These are phyloP conservation scores for Penicillium macrosclerotiorum DNA, from an alignment of 495 filamentous ascomycete genomes.

Conservation along the genomic window DNA sequence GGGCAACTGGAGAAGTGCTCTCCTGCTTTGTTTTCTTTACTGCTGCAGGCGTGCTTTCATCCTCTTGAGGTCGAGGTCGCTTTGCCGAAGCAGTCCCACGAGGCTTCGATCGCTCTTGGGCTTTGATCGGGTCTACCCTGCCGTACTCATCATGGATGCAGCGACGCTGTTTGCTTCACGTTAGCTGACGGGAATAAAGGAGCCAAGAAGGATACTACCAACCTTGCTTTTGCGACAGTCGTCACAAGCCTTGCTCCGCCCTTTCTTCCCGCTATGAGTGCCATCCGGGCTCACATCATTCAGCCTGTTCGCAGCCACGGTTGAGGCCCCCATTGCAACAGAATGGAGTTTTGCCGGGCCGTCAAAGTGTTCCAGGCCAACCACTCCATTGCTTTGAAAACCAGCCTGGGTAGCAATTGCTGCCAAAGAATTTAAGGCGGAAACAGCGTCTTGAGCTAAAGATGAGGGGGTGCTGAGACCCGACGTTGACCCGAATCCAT, in stretches of 20 bases:
- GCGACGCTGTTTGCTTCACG: slow-evolving; percentile 49
- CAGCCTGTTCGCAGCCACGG: slow-evolving; percentile 25
- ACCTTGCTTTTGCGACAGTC: slow-evolving; percentile 71
- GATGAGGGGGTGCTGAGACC: slow-evolving; percentile 34
- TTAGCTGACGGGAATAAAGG: not conserved
- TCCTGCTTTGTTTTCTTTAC: slow-evolving; percentile 43
- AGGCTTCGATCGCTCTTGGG: slow-evolving; percentile 57
- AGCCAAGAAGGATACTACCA: slow-evolving; percentile 5
- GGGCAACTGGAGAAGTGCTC: slow-evolving; percentile 33
- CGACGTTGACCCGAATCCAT: slow-evolving; percentile 29
- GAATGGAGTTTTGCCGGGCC: slow-evolving; percentile 26
- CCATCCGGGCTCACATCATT: slow-evolving; percentile 39
- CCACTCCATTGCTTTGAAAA: slow-evolving; percentile 25
- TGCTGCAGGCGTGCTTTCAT: slow-evolving; percentile 18
- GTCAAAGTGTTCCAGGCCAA: slow-evolving; percentile 31
- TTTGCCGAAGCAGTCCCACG: slow-evolving; percentile 50
- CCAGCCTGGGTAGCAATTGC: slow-evolving; percentile 43
- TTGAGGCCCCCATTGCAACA: slow-evolving; percentile 27
- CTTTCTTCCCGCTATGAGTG: slow-evolving; percentile 43
- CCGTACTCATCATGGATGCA: slow-evolving; percentile 68
- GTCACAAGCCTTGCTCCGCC: slow-evolving; percentile 61
- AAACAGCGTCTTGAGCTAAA: slow-evolving; percentile 44
- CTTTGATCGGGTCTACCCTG: slow-evolving; percentile 61
- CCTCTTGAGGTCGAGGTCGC: slow-evolving; percentile 45
- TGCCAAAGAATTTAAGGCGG: slow-evolving; percentile 44